Evolutionary conservation across 2,329 filamentous ascomycete species (phyloP).

Genomic region (Alternaria sp.): DNA sequence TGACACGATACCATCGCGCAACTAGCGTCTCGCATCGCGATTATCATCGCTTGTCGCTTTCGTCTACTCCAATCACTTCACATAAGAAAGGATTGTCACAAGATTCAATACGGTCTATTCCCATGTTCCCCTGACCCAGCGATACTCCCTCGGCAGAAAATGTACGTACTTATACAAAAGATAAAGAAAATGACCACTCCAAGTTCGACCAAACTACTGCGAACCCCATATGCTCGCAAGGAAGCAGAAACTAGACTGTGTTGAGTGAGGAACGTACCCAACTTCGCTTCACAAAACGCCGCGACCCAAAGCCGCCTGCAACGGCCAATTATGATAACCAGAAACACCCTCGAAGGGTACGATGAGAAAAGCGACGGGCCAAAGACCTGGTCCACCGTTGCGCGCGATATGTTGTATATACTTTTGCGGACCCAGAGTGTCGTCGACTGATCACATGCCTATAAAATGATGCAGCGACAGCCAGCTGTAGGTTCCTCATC

Average conservation of each 20-base stretch:
- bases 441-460: slow-evolving; percentile 22
- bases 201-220: slow-evolving; percentile 1
- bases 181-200: slow-evolving; percentile 9
- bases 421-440: not conserved
- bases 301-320: slow-evolving; percentile 1
- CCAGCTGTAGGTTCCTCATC: slow-evolving; percentile 62
- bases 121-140: slow-evolving; percentile 2
- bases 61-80: not conserved
- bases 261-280: slow-evolving; percentile 2
- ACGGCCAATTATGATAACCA: slow-evolving; percentile 6
- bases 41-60: not conserved
- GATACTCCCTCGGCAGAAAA: slow-evolving; percentile 8
- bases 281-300: slow-evolving; percentile 8
- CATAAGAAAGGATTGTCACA: not conserved
- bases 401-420: not conserved
- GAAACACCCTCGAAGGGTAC: not conserved
- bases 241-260: slow-evolving; percentile 7
- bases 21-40: not conserved
- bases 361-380: not conserved
- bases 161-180: slow-evolving; percentile 21
- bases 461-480: slow-evolving; percentile 71
- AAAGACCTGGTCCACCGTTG: not conserved
- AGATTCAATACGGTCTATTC: slow-evolving; percentile 16
- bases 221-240: slow-evolving; percentile 20
- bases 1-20: slow-evolving; percentile 6